Conservation (phyloP, 2,329 filamentous ascomycete genomes). For the Pseudocercospora macadamiae region DNA sequence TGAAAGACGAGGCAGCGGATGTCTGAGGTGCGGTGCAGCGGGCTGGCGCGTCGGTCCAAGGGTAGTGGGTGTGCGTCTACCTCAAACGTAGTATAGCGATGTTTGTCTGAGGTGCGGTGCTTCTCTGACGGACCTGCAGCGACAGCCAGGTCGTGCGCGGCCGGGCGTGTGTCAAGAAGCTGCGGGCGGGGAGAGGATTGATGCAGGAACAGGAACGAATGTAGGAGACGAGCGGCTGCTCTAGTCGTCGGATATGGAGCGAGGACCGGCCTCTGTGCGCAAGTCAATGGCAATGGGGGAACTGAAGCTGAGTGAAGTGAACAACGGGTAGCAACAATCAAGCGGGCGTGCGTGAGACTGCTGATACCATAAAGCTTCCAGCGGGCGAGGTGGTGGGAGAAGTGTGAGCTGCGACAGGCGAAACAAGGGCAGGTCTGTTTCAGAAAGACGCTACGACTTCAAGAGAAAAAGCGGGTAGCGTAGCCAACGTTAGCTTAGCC, state of each 20-base stretch:
- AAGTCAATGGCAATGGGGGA: slow-evolving; percentile 7
- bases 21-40: slow-evolving; percentile 6
- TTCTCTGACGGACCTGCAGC: slow-evolving; percentile 16
- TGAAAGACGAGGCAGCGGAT: background rate
- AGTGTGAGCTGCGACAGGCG: slow-evolving; percentile 2
- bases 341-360: background rate
- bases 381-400: background rate
- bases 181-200: background rate
- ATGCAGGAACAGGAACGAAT: slow-evolving; percentile 14
- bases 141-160: slow-evolving; percentile 28
- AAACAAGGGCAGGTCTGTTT: slow-evolving; percentile 6
- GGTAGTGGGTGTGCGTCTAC: slow-evolving; percentile 8
- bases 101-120: slow-evolving; percentile 11
- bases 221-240: slow-evolving; percentile 17
- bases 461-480: background rate
- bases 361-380: slow-evolving; percentile 3
- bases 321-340: too few species aligned
- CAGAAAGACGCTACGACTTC: slow-evolving; percentile 5
- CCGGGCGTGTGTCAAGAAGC: slow-evolving; percentile 6
- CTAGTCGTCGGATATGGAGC: slow-evolving; percentile 15
- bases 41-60: slow-evolving; percentile 6
- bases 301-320: slow-evolving; percentile 14
- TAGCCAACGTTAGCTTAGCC: background rate
- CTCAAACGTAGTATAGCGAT: slow-evolving; percentile 13
- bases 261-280: slow-evolving; percentile 29